Percentiles rank a stretch among this genome's conserved stretches.
Evolutionary conservation across 768 basidiomycete species (phyloP).

Genomic region (Daedaleopsis nitida): DNA sequence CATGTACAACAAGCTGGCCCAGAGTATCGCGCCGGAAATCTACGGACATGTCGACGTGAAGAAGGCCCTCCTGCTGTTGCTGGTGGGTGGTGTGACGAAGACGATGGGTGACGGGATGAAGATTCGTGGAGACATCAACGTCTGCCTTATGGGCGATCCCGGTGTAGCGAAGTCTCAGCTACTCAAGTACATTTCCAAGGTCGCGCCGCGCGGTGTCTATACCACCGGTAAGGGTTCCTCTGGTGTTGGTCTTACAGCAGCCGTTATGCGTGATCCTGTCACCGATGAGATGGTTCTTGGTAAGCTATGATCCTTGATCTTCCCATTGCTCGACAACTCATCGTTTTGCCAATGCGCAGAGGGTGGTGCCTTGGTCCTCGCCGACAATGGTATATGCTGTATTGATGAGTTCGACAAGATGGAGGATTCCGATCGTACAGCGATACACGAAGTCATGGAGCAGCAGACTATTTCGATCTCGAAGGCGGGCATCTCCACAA

Average conservation of each 20-base stretch:
- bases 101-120: constrained; percentile 97
- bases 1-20: constrained; percentile 86
- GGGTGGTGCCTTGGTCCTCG: constrained; percentile 98
- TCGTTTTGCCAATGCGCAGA: constrained; percentile 48
- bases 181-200: constrained; percentile 97
- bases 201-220: constrained; percentile 96
- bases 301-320: constrained; percentile 38
- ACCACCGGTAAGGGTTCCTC: constrained; percentile 99
- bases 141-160: constrained; percentile 99
- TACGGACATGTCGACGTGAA: constrained; percentile 98
- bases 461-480: constrained; percentile 99
- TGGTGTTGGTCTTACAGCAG: constrained; percentile 97
- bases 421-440: constrained; percentile 97
- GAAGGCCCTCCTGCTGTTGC: constrained; percentile 87
- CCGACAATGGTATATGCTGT: constrained; percentile 99
- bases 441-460: constrained; percentile 99
- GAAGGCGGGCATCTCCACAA: constrained; percentile 98
- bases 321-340: neutral
- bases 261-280: constrained; percentile 98
- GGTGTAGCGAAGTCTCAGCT: constrained; percentile 98
- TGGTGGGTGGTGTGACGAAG: constrained; percentile 97
- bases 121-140: constrained; percentile 95
- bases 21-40: constrained; percentile 97
- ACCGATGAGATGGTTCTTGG: constrained; percentile 99
- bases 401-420: constrained; percentile 99